A percentile compares a stretch with the other conserved stretches of the same genome.
Evolutionary conservation across 768 basidiomycete species (phyloP).

Genomic region (Russula sp.): DNA sequence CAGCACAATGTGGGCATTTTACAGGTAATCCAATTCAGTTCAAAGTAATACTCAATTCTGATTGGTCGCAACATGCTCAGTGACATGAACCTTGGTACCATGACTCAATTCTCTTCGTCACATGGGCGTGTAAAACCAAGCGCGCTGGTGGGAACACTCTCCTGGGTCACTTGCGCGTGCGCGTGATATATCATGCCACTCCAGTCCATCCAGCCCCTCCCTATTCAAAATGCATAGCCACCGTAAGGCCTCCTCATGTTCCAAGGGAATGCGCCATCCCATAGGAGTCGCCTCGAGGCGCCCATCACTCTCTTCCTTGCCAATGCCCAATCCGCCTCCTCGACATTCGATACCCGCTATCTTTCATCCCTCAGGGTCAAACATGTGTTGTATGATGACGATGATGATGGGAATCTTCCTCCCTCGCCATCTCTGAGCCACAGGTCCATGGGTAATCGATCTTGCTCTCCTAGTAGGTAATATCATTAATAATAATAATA

Average conservation of each 20-base stretch:
- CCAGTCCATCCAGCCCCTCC: background rate
- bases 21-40: too few species aligned
- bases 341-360: background rate
- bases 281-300: constrained; percentile 15
- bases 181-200: constrained; percentile 2
- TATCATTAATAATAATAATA: too few species aligned
- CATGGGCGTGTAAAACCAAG: constrained; percentile 5
- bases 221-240: constrained; percentile 10
- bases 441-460: background rate
- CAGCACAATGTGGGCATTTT: background rate
- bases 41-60: background rate
- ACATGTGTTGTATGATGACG: background rate
- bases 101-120: constrained; percentile 2
- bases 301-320: background rate
- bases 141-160: constrained; percentile 11
- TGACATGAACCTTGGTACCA: background rate
- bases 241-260: constrained; percentile 19
- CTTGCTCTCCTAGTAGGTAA: background rate
- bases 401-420: background rate
- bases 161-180: constrained; percentile 1
- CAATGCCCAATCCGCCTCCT: background rate
- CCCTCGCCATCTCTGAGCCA: background rate
- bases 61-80: too few species aligned
- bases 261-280: background rate
- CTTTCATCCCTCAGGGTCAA: background rate